phyloP scores from a whole-genome alignment of 208 protist species.

The Kentomonas sorsogonicus region DNA sequence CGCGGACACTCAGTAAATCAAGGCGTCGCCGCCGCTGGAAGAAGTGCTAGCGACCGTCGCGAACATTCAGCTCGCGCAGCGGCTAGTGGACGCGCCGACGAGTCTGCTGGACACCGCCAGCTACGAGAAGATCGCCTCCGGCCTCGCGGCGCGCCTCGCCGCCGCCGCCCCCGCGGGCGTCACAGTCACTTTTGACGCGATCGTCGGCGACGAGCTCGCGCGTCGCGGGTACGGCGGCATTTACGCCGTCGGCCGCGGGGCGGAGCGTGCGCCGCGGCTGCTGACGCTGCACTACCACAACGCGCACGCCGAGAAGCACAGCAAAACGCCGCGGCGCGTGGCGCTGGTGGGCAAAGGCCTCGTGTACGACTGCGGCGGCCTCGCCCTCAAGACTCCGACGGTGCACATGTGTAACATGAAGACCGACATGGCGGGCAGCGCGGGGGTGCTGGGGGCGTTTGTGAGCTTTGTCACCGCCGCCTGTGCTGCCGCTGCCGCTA shows the following conservation, averaged over 20 bases:
- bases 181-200: conserved; percentile 28
- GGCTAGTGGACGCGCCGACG: conserved; percentile 77
- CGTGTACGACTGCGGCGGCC: conserved; percentile 87
- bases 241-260: conserved; percentile 69
- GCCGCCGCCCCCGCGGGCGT: background rate
- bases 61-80: conserved; percentile 73
- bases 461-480: conserved; percentile 64
- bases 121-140: conserved; percentile 59
- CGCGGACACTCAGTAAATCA: conserved; percentile 11
- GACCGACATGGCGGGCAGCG: conserved; percentile 84
- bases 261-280: conserved; percentile 59
- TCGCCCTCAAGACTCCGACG: conserved; percentile 72
- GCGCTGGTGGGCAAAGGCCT: conserved; percentile 84
- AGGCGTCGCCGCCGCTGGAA: conserved; percentile 6
- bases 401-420: conserved; percentile 86
- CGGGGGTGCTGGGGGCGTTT: conserved; percentile 73
- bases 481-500: no score
- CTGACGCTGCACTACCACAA: conserved; percentile 63
- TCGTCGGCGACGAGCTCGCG: conserved; percentile 67
- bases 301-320: conserved; percentile 20
- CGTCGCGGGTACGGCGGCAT: conserved; percentile 67
- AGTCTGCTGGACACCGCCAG: conserved; percentile 65
- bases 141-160: conserved; percentile 40
- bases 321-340: conserved; percentile 10
- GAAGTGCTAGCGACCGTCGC: conserved; percentile 50